Base-by-base conservation (phyloP, 202 grass and related monocot species). In the Setaria italica region DNA sequence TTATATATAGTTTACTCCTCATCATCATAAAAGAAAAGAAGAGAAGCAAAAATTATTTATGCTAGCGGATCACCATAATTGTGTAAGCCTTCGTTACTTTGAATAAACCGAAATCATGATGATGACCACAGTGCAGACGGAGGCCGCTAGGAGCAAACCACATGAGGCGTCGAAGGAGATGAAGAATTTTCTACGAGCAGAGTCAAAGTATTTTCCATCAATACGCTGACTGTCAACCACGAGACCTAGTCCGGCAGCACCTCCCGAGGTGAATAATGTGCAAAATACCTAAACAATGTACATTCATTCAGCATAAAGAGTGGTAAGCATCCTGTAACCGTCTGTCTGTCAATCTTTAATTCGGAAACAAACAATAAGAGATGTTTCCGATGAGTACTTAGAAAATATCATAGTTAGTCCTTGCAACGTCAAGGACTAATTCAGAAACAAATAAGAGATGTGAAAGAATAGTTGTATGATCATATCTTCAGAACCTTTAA, bases 151-250 rank as follows among this genome's bases (percentile, higher is more conserved):
- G 15, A 74, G 71, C 48, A 74, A 54, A 19, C 71, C 71, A 54
- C 71, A 74, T 0, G 49, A 54, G 71, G 15, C 0, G 15, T 74
- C 48, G 4, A 54, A 53, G 8, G 1, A 35, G 30, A 5, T 20
- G 15, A 20, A 54, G 49, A 74, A 74, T 37, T 35, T 74, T 2
- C 9, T 54, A 3, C 6, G 30, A 74, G 30, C 30, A 6, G 49
- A 20, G 9, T 54, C 29, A 9, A 74, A 20, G 0, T 0, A 3
- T 0, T 54, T 20, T 1, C 30, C 0, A 20, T 37, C 0, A 37
- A 7, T 10, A 37, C 15, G 15, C 2, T 55, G 72, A 12, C 6
- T 3, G 30, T 74, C 72, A 35, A 55, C 30, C 1, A 74, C 72
- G 2, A 55, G 30, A 7, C 72, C 49, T 0, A 74, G 72, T 20